Conservation (phyloP, 2,329 filamentous ascomycete genomes). For the Diaporthe citri region DNA sequence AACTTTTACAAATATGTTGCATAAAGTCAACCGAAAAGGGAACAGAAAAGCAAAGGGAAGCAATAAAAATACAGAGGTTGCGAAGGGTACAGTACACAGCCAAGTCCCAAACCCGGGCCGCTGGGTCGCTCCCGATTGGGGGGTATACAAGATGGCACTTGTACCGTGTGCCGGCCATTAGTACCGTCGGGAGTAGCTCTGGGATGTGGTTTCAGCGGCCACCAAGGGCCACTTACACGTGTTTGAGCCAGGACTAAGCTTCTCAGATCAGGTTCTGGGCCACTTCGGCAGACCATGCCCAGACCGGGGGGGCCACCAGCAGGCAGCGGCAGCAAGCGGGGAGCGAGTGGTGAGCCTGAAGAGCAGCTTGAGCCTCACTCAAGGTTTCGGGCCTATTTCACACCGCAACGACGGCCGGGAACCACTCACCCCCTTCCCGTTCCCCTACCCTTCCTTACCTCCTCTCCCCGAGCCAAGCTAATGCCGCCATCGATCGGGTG, state of each 20-base stretch:
- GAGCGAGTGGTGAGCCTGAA: neutral
- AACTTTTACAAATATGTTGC: neutral
- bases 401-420: conserved; percentile 25
- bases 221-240: conserved; percentile 21
- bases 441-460: neutral
- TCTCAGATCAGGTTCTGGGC: neutral
- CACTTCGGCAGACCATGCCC: neutral
- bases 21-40: neutral
- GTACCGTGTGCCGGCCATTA: neutral
- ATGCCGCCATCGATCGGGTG: conserved; percentile 19
- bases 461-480: neutral
- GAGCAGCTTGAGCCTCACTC: conserved; percentile 7
- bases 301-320: no score
- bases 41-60: neutral
- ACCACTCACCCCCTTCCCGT: neutral
- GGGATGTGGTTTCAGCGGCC: neutral
- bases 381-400: conserved; percentile 25
- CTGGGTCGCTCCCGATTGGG: conserved; percentile 12
- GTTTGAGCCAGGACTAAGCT: conserved; percentile 8
- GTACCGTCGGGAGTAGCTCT: neutral
- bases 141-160: neutral
- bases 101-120: neutral
- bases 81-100: neutral
- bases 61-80: neutral
- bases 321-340: neutral